Percentiles rank a stretch among this genome's conserved stretches.
Evolutionary conservation across 495 filamentous ascomycete genomes (phyloP).

Genomic region (Hypoxylon cercidicola): DNA sequence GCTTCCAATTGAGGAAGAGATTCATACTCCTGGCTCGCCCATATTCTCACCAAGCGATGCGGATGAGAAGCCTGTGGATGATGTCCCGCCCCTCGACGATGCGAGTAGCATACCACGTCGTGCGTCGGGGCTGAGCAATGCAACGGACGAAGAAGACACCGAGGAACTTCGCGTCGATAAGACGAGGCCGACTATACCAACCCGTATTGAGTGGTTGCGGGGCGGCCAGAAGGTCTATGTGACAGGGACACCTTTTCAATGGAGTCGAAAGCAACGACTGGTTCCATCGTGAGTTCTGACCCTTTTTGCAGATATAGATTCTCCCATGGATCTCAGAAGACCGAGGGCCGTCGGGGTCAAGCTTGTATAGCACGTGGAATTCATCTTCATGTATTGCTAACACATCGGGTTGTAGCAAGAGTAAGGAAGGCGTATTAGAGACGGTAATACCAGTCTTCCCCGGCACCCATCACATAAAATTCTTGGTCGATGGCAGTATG

Average conservation of each 20-base stretch:
- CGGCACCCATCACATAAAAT: constrained; percentile 95
- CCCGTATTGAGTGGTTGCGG: constrained; percentile 81
- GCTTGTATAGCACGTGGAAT: neutral
- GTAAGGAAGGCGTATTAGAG: constrained; percentile 69
- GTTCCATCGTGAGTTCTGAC: constrained; percentile 76
- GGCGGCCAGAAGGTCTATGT: constrained; percentile 90
- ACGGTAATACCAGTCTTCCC: constrained; percentile 83
- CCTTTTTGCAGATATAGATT: constrained; percentile 12
- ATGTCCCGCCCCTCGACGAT: constrained; percentile 56
- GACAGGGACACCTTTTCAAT: constrained; percentile 94
- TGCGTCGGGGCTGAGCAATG: constrained; percentile 71
- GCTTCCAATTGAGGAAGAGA: constrained; percentile 89
- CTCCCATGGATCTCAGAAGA: constrained; percentile 13
- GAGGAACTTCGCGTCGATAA: constrained; percentile 78
- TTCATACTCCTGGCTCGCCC: constrained; percentile 85
- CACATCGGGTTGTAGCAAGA: constrained; percentile 54
- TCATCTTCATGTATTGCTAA: constrained; percentile 16
- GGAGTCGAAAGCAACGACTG: constrained; percentile 90
- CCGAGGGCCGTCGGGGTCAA: constrained; percentile 5
- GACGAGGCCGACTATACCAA: constrained; percentile 75
- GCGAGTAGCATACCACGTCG: constrained; percentile 61
- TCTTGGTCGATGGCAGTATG: constrained; percentile 95
- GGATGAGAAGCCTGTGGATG: constrained; percentile 61
- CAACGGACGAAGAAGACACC: constrained; percentile 79
- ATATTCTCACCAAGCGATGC: constrained; percentile 75